These are phyloP conservation scores for Russula abietina DNA, from an alignment of 768 basidiomycete genomes.

Conservation along the genomic window DNA sequence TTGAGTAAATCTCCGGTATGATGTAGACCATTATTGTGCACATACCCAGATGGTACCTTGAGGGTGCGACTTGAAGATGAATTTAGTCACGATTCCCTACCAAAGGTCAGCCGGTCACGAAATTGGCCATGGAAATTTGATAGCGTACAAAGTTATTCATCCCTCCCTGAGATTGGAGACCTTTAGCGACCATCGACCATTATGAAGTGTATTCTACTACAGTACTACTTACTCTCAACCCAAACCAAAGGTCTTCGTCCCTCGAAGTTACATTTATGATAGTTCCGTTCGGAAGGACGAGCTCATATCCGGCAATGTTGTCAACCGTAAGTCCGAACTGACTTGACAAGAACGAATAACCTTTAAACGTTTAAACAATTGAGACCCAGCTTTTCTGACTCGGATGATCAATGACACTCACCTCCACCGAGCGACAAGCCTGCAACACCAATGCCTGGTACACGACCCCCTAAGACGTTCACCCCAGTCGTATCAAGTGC, in stretches of 20 bases:
- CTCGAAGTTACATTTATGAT: background rate
- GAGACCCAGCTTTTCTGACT: background rate
- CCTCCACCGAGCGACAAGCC: conserved; percentile 19
- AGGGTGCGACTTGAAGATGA: conserved; percentile 28
- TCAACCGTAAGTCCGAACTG: conserved; percentile 4
- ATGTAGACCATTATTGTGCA: background rate
- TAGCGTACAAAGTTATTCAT: conserved; percentile 14
- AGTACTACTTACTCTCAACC: background rate
- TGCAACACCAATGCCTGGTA: background rate
- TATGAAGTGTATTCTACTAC: background rate
- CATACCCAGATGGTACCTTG: conserved; percentile 31
- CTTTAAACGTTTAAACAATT: background rate
- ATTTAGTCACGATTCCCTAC: conserved; percentile 15
- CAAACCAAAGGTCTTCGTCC: conserved; percentile 3
- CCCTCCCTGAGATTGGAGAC: conserved; percentile 6
- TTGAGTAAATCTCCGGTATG: background rate
- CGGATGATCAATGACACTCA: background rate
- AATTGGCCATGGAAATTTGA: background rate
- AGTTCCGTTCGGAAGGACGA: conserved; percentile 1
- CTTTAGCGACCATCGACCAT: background rate
- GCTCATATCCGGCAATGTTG: background rate
- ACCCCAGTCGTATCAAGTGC: conserved; percentile 18
- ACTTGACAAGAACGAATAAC: background rate
- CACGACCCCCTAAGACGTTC: conserved; percentile 25
- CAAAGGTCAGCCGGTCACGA: background rate